phyloP scores from a whole-genome alignment of 2,329 filamentous ascomycete species.

The Alternaria sp. region DNA sequence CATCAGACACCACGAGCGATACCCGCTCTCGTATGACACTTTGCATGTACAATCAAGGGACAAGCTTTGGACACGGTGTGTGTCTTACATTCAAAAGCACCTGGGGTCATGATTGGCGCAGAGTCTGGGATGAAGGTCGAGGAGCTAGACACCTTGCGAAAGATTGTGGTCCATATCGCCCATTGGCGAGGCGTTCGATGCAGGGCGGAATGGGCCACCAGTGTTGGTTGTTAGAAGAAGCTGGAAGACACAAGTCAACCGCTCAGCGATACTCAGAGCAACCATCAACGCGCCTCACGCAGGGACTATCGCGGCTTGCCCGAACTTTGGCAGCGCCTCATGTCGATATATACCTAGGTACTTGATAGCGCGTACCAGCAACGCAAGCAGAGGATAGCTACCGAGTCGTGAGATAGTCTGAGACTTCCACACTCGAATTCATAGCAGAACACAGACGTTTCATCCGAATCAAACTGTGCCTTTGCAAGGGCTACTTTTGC shows the following conservation, averaged over 20 bases:
- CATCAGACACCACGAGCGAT: constrained; percentile 4
- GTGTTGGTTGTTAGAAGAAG: constrained; percentile 33
- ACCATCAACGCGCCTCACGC: constrained; percentile 42
- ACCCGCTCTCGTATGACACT: neutral
- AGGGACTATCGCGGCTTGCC: constrained; percentile 44
- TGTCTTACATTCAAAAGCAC: constrained; percentile 9
- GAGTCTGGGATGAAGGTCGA: constrained; percentile 18
- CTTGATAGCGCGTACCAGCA: constrained; percentile 68
- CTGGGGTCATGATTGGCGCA: constrained; percentile 7
- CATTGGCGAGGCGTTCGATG: constrained; percentile 28
- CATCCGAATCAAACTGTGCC: constrained; percentile 51
- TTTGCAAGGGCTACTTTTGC: constrained; percentile 47
- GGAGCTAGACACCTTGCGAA: constrained; percentile 20
- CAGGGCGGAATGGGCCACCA: constrained; percentile 32
- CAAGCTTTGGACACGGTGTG: constrained; percentile 1
- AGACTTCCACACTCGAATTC: constrained; percentile 73
- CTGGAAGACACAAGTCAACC: constrained; percentile 40
- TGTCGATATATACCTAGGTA: constrained; percentile 67
- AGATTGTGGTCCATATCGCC: constrained; percentile 20
- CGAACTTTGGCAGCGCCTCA: constrained; percentile 64
- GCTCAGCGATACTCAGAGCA: constrained; percentile 40
- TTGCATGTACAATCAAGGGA: constrained; percentile 2
- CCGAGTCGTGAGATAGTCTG: constrained; percentile 47
- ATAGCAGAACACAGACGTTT: constrained; percentile 70
- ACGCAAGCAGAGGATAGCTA: constrained; percentile 56